Evolutionary conservation across 805 yeast species (phyloP).

Genomic region (Candida ponderosae): DNA sequence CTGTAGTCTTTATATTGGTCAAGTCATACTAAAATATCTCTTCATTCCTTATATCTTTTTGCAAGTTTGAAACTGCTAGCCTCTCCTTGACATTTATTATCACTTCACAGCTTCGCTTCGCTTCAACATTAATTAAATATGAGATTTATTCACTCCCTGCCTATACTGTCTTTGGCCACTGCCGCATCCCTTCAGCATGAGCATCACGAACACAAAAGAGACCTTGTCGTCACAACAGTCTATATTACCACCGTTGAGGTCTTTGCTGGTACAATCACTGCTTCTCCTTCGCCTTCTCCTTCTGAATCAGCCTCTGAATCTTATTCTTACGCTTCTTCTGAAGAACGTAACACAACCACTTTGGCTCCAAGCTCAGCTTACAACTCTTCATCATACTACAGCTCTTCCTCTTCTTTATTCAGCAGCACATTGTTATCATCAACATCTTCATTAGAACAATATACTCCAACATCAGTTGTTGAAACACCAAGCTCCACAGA

Average conservation of each 20-base stretch:
- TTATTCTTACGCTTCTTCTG: constrained; percentile 10
- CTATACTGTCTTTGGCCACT: constrained; percentile 28
- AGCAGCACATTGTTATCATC: background rate
- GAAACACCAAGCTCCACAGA: too few relatives aligned
- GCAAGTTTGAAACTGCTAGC: too few relatives aligned
- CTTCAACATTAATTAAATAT: too few relatives aligned
- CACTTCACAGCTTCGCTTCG: too few relatives aligned
- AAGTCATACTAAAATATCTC: too few relatives aligned
- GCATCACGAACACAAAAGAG: constrained; percentile 33
- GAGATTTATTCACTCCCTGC: too few relatives aligned
- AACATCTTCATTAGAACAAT: too few relatives aligned
- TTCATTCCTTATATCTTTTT: too few relatives aligned
- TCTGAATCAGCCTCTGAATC: constrained; percentile 10
- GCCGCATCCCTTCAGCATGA: constrained; percentile 45
- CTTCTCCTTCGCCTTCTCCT: constrained; percentile 16
- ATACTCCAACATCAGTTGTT: too few relatives aligned
- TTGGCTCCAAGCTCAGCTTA: constrained; percentile 8
- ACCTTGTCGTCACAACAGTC: constrained; percentile 21
- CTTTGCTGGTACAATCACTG: constrained; percentile 21
- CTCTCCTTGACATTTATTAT: too few relatives aligned
- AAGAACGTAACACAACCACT: constrained; percentile 19
- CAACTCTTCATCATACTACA: too few relatives aligned
- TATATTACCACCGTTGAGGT: constrained; percentile 13
- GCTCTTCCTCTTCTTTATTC: background rate
- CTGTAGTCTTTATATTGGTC: too few relatives aligned